Evolutionary conservation across 129 eudicot genomes (phyloP), one percentile per base, ranked within the genome.

Genomic region (Gnaphalium uliginosum): DNA sequence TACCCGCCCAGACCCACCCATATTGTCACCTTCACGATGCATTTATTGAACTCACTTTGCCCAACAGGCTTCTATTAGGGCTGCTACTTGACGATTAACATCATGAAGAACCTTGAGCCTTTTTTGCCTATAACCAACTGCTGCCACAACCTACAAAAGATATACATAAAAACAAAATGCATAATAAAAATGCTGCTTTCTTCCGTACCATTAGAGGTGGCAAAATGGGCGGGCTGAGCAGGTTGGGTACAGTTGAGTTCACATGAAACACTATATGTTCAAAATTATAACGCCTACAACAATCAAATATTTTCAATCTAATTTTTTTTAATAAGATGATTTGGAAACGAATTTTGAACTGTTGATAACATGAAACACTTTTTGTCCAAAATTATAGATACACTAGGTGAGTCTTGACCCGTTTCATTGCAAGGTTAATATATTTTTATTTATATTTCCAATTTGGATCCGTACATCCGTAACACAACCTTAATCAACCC

Each of bases 11-110:
- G 26, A 21, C 63, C 63, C 63, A 5, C 27, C 27, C 27, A 58
- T 8, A 58, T 19, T 58, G 63, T 19, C 63, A n/a, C n/a, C n/a
- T n/a, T n/a, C 22, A 68, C 21, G 22, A 66, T 54, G 37, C 63
- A 19, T 56, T 22, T n/a, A 58, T 61, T 18, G 51, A 65, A 81
- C 98, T 86, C 86, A 93, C 98, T 81, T 82, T 33, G 89, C 96
- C 97, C 97, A 93, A 84, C 98, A 93, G 18, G 91, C 89, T 81
- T 90, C 97, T 46, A 93, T 90, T 32, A 93, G 60, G 74, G 89
- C 81, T 59, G 96, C 89, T 61, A 93, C 75, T 68, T 87, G 89
- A 77, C 82, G 97, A 81, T 90, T 90, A 66, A 93, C 70, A 77
- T 85, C 81, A 25, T 60, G 79, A 21, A 97, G 96, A 77, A 93